phyloP scores from a whole-genome alignment of 139 green algal genomes.

The Zygnema cylindricum region DNA sequence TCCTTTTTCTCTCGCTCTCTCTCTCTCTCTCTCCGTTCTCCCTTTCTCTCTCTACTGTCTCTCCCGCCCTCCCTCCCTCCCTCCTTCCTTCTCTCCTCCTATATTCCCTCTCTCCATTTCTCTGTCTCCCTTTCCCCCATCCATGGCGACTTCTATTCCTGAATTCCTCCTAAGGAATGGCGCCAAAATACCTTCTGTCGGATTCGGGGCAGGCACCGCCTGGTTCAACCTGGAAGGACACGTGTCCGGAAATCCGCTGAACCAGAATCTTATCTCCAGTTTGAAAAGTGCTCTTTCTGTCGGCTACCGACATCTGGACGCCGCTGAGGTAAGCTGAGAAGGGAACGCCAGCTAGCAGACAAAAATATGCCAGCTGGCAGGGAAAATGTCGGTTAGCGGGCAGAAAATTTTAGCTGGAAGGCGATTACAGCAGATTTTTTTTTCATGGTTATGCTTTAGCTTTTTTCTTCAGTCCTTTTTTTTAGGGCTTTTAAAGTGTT shows the following conservation, averaged over 20 bases:
- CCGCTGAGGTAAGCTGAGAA: conserved; percentile 10
- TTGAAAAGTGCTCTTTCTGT: not conserved
- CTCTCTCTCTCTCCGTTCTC: conserved; percentile 6
- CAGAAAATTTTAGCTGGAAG: no score
- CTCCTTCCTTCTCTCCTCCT: not conserved
- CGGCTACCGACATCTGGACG: conserved; percentile 5
- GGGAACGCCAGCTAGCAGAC: no score
- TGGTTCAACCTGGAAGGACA: not conserved
- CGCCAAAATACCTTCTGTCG: not conserved
- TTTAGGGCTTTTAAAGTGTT: no score
- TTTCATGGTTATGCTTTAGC: no score
- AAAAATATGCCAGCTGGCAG: no score
- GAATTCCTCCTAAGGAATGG: not conserved
- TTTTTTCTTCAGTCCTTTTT: no score
- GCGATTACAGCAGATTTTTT: no score
- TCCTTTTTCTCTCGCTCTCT: not conserved
- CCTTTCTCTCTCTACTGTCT: not conserved
- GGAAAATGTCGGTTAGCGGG: no score
- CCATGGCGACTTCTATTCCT: not conserved
- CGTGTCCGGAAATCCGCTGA: not conserved
- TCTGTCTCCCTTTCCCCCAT: not conserved
- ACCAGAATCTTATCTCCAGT: not conserved
- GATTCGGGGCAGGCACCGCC: not conserved
- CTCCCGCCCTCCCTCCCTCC: conserved; percentile 11
- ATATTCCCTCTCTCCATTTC: conserved; percentile 11